phyloP scores from a whole-genome alignment of 2,329 filamentous ascomycete species.

The Hypoxylon sp. region DNA sequence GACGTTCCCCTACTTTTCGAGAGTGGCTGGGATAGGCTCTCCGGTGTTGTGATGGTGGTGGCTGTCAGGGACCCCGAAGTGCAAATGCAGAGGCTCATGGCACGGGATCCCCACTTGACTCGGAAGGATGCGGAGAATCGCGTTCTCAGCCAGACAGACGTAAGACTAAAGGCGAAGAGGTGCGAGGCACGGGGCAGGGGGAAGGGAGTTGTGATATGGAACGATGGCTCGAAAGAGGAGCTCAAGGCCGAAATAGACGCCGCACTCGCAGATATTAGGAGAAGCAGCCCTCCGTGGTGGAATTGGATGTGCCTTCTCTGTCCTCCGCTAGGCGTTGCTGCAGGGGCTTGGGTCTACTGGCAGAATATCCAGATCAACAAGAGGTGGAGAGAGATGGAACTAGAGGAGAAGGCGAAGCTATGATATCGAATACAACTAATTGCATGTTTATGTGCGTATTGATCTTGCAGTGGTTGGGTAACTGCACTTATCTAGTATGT shows the following conservation, averaged over 20 bases:
- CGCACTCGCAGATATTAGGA: conserved; percentile 75
- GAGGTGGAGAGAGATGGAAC: conserved; percentile 75
- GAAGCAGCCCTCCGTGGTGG: conserved; percentile 85
- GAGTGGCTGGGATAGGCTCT: conserved; percentile 85
- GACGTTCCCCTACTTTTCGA: conserved; percentile 96
- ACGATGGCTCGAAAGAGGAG: conserved; percentile 82
- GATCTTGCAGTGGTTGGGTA: background rate
- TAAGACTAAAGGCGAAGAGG: conserved; percentile 84
- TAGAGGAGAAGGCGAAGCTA: conserved; percentile 62
- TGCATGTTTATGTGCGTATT: background rate
- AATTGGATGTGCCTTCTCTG: conserved; percentile 76
- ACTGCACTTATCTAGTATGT: background rate
- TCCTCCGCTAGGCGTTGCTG: conserved; percentile 80
- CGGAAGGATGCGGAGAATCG: conserved; percentile 90
- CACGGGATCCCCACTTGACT: conserved; percentile 82
- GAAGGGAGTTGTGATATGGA: conserved; percentile 88
- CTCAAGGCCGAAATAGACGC: conserved; percentile 76
- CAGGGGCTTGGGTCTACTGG: conserved; percentile 80
- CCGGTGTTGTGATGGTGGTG: conserved; percentile 88
- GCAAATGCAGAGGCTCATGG: conserved; percentile 84
- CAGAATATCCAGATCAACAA: conserved; percentile 79
- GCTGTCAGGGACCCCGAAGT: conserved; percentile 83
- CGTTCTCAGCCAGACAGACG: conserved; percentile 88
- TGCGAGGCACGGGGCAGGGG: conserved; percentile 75
- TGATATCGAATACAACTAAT: conserved; percentile 46